A percentile compares a stretch with the other conserved stretches of the same genome.
phyloP scores from a whole-genome alignment of 495 filamentous ascomycete genomes.

The Sordaria brevicollis region DNA sequence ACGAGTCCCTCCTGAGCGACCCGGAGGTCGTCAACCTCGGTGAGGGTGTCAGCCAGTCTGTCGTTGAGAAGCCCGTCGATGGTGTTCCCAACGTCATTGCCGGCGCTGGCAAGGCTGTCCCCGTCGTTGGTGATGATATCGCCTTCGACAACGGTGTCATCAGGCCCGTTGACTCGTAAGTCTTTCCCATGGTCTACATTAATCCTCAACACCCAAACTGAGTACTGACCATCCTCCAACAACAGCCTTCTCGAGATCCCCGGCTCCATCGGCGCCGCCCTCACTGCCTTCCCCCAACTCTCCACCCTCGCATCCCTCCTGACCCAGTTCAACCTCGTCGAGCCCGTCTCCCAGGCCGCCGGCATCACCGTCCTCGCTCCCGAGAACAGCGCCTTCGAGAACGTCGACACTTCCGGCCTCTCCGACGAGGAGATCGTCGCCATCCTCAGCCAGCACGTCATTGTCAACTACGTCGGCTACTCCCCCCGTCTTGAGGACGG shows the following conservation, averaged over 20 bases:
- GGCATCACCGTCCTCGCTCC: slow-evolving; percentile 17
- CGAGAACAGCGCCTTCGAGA: slow-evolving; percentile 12
- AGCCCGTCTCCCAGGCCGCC: slow-evolving; percentile 13
- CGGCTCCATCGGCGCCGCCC: neutral
- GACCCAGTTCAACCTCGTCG: neutral
- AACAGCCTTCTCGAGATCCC: slow-evolving; percentile 32
- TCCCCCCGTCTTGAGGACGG: slow-evolving; percentile 20
- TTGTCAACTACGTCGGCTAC: slow-evolving; percentile 22
- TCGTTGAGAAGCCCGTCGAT: neutral
- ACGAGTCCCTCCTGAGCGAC: neutral
- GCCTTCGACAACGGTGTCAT: slow-evolving; percentile 21
- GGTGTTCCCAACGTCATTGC: slow-evolving; percentile 9
- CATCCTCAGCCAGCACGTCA: slow-evolving; percentile 18
- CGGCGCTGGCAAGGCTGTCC: slow-evolving; percentile 22
- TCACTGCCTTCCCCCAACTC: neutral
- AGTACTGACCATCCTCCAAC: slow-evolving; percentile 14
- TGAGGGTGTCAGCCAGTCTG: neutral
- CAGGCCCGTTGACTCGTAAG: slow-evolving; percentile 22
- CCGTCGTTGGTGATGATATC: slow-evolving; percentile 22
- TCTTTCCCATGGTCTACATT: neutral
- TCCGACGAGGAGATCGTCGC: neutral
- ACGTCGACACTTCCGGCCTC: slow-evolving; percentile 3
- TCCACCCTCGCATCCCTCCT: neutral
- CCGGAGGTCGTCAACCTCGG: neutral
- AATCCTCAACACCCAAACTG: neutral